Evolutionary conservation across 2,329 filamentous ascomycete species (phyloP).

Genomic region (Ceratocystis cubensis): DNA sequence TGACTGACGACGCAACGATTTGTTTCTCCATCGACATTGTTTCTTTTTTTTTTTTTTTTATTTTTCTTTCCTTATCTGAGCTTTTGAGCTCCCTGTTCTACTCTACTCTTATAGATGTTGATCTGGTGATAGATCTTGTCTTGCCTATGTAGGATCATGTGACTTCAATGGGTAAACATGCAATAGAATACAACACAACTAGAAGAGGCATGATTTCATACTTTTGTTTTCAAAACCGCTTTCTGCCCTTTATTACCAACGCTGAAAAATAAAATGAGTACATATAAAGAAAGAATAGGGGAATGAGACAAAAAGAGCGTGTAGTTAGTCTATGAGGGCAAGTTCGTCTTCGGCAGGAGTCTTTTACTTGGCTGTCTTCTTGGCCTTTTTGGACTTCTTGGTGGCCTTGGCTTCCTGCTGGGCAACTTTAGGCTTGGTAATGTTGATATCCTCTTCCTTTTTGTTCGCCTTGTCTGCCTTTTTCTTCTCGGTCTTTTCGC

Average conservation of each 20-base stretch:
- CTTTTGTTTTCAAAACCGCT: constrained; percentile 23
- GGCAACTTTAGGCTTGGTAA: constrained; percentile 14
- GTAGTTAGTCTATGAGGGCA: background rate
- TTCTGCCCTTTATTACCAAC: constrained; percentile 17
- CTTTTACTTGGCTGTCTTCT: constrained; percentile 20
- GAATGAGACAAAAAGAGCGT: background rate
- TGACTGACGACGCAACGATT: constrained; percentile 21
- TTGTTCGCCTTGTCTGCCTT: constrained; percentile 14
- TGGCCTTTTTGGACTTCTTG: constrained; percentile 22
- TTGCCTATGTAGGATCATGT: background rate
- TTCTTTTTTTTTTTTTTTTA: constrained; percentile 11
- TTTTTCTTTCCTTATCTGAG: constrained; percentile 13
- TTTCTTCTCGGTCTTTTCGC: constrained; percentile 15
- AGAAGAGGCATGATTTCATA: background rate
- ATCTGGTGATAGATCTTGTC: background rate
- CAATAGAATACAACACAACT: too few relatives aligned
- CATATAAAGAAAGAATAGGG: constrained; percentile 6
- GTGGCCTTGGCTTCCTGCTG: constrained; percentile 19
- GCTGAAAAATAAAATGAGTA: constrained; percentile 13
- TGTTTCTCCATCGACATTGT: background rate
- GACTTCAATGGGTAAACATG: background rate
- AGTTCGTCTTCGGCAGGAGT: background rate
- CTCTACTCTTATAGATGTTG: background rate
- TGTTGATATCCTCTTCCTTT: constrained; percentile 19
- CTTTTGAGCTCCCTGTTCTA: background rate